Base-by-base conservation (phyloP, 139 green algal genomes). In the Spirogloea muscicola region DNA sequence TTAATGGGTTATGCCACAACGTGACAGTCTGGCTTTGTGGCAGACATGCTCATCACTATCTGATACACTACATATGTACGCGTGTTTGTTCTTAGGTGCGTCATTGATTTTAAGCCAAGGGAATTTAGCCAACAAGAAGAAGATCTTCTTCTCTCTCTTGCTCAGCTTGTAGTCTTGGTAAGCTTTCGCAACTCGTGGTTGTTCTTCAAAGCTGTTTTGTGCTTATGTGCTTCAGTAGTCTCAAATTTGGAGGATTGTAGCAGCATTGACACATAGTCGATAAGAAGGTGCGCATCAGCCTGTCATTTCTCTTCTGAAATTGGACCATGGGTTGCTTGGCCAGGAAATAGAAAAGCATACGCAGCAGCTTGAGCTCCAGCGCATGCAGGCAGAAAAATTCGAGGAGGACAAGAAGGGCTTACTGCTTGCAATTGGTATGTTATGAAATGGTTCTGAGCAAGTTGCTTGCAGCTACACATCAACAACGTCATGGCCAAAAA, bases 91-190 rank as follows among this genome's bases (percentile, higher is more conserved):
- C n/a, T 31, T 31, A 76, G 67, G 9, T 93, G 90, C 55, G 76
- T 95, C 46, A 92, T 94, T 52, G 91, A 96, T 81, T 76, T 37
- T 29, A 72, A 82, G 75, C 86, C 89, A 31, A 88, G 87, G n/a
- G 43, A 71, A 2, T 92, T 95, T 68, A 76, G 85, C 33, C 78
- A 88, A 0, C 84, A 94, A 65, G 72, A 82, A 37, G 85, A 84
- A 78, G 90, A 86, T 38, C 69, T 96, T 77, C 84, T 96, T 38
- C 74, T 83, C 29, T 91, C 93, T 74, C 89, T 96, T 80, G 89
- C 86, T 1, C 88, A 94, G 70, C 86, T 96, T 58, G 87, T 90
- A 5, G 86, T 95, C 48, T 82, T 89, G 1, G 90, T 95, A 76
- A 85, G 95, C 18, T 13, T 44, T 10, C 31, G 46, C n/a, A 55